Base-by-base conservation (phyloP, 1,139 yeast species). In the Magnusiomyces suaveolens region DNA sequence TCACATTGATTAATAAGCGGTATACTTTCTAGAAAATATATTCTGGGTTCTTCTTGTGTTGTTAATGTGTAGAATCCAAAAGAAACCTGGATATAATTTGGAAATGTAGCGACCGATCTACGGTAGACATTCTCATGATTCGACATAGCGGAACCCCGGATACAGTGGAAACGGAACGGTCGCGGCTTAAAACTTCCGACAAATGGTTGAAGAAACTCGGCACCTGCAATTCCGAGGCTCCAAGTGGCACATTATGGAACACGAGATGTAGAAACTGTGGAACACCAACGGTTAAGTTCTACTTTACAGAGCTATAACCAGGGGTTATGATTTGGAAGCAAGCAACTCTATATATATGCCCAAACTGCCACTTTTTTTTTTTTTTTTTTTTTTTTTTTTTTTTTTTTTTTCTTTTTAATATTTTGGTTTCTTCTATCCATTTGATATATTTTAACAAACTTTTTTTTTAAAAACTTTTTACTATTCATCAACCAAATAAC, bases 291-390 rank as follows among this genome's bases (percentile, higher is more conserved):
- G 21, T 18, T 38, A 26, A 3, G 10, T 23, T 47, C 24, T 2
- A 23, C 26, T 8, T n/a, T 4, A 20, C 3, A 12, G 6, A 3
- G 4, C 8, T 4, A 46, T 29, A 14, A 25, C 49, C 39, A 3
- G 12, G n/a, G 23, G 10, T 29, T 29, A 18, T n/a, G 14, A 4
- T 4, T 16, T 43, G 25, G 16, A 10, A 25, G n/a, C 20, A 46
- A 29, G 25, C 18, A 46, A 46, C 12, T 26, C 16, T 26, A 46
- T 26, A 46, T 26, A 25, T 46, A 46, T 46, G 24, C 3, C 32
- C 36, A 26, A 46, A 25, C 32, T 48, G 23, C 33, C 50, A 23
- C 16, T 18, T 33, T 33, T 48, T 39, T 39, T 48, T 48, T 48
- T 20, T n/a, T 48, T 48, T 48, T 20, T n/a, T 23, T 48, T 32